These are phyloP conservation scores for Durio zibethinus DNA, from an alignment of 345 rosid genomes.

Conservation along the genomic window DNA sequence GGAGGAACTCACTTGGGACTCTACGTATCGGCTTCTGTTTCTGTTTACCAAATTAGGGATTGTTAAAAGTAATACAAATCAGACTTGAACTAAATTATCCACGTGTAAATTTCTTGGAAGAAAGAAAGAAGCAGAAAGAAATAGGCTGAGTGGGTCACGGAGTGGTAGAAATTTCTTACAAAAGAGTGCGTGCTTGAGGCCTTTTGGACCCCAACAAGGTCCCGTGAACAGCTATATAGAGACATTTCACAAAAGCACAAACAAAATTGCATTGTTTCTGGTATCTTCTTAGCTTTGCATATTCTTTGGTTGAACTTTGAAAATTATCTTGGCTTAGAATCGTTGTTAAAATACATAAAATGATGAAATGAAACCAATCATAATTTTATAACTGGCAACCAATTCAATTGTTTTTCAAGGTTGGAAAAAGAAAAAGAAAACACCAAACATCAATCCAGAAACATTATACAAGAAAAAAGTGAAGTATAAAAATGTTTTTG, in stretches of 20 bases:
- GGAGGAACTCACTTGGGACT: neutral
- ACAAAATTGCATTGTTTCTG: constrained; percentile 1
- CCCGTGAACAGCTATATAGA: constrained; percentile 13
- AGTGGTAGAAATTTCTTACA: neutral
- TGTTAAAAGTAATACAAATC: too few relatives aligned
- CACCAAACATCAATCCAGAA: neutral
- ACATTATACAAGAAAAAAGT: neutral
- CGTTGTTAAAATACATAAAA: neutral
- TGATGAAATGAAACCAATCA: constrained; percentile 2
- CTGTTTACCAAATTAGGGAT: too few relatives aligned
- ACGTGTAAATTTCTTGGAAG: neutral
- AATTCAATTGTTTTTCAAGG: neutral
- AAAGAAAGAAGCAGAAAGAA: too few relatives aligned
- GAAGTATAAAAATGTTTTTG: too few relatives aligned
- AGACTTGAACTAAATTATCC: neutral
- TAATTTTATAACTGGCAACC: neutral
- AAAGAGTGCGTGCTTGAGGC: neutral
- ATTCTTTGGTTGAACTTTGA: neutral
- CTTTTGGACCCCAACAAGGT: neutral
- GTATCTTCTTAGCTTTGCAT: neutral
- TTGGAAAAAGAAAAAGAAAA: neutral
- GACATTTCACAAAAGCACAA: neutral
- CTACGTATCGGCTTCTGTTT: neutral
- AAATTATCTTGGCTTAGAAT: neutral
- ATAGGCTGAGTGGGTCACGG: neutral